These are phyloP conservation scores for Albophoma yamanashiensis DNA, from an alignment of 2,329 filamentous ascomycete genomes.

Conservation along the genomic window DNA sequence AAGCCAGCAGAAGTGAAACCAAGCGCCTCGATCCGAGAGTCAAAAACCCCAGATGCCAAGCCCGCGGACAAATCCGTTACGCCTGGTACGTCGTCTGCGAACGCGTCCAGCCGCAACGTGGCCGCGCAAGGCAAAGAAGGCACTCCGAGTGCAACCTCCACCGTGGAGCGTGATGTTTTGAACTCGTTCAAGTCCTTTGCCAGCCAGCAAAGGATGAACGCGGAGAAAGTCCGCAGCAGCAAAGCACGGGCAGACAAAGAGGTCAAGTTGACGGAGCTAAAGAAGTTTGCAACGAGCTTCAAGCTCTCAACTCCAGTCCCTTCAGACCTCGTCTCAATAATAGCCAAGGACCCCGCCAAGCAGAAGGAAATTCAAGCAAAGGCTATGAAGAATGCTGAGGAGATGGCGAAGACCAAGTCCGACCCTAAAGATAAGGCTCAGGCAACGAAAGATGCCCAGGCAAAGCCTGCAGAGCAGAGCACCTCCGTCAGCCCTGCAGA, in stretches of 20 bases:
- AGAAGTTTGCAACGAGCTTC: conserved; percentile 90
- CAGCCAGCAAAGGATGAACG: conserved; percentile 40
- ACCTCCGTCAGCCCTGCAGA: conserved; percentile 12
- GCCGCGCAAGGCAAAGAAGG: conserved; percentile 28
- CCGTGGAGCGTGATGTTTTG: conserved; percentile 51
- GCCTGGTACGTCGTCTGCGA: conserved; percentile 21
- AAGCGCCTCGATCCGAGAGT: conserved; percentile 9
- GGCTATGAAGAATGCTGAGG: conserved; percentile 65
- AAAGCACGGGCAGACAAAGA: conserved; percentile 70
- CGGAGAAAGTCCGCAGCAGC: conserved; percentile 43
- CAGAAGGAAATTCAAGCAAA: conserved; percentile 89
- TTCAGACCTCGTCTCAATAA: conserved; percentile 81
- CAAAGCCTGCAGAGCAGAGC: conserved; percentile 20
- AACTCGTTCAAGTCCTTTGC: conserved; percentile 57
- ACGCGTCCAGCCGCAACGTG: conserved; percentile 26
- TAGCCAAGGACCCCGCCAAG: conserved; percentile 92
- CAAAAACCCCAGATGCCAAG: conserved; percentile 19
- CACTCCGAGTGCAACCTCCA: conserved; percentile 35
- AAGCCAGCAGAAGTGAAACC: conserved; percentile 22
- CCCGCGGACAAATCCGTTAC: conserved; percentile 13
- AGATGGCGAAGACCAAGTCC: conserved; percentile 45
- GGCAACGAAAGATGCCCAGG: conserved; percentile 33
- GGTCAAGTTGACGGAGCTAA: conserved; percentile 84
- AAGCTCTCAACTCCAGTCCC: conserved; percentile 91
- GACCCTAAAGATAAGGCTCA: conserved; percentile 32